These are phyloP conservation scores for Chytriomyces hyalinus DNA, from an alignment of 192 early-diverging fungal genomes.

Conservation along the genomic window DNA sequence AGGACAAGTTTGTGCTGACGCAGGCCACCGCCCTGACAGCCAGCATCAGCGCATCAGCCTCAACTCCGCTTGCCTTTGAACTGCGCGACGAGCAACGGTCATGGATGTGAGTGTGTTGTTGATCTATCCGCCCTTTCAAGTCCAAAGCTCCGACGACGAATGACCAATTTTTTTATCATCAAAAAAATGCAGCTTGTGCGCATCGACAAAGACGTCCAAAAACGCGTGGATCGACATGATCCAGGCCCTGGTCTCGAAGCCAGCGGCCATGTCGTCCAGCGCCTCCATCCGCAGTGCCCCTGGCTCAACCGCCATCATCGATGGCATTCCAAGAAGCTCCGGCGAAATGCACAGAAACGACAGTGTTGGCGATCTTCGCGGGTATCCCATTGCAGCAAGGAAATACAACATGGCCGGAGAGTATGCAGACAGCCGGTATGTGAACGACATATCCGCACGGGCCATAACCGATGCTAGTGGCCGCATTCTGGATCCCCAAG, in stretches of 20 bases:
- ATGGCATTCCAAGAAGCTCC: background rate
- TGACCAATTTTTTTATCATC: background rate
- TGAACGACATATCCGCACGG: background rate
- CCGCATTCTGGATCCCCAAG: background rate
- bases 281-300: no score
- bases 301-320: no score
- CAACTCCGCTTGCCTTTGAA: slow-evolving; percentile 20
- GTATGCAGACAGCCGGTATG: background rate
- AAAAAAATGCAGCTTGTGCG: background rate
- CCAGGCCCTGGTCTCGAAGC: background rate
- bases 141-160: no score
- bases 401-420: background rate
- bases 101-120: slow-evolving; percentile 18
- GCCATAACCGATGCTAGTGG: background rate
- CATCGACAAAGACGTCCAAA: slow-evolving; percentile 3
- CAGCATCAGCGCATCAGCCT: background rate
- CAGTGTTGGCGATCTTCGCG: background rate
- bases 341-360: background rate
- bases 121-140: background rate
- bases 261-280: background rate
- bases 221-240: slow-evolving; percentile 24
- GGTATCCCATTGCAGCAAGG: background rate
- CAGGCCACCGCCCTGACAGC: background rate
- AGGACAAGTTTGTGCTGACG: background rate
- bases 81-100: background rate